Evolutionary conservation across 768 basidiomycete species (phyloP).

Genomic region (Auricularia sp.): DNA sequence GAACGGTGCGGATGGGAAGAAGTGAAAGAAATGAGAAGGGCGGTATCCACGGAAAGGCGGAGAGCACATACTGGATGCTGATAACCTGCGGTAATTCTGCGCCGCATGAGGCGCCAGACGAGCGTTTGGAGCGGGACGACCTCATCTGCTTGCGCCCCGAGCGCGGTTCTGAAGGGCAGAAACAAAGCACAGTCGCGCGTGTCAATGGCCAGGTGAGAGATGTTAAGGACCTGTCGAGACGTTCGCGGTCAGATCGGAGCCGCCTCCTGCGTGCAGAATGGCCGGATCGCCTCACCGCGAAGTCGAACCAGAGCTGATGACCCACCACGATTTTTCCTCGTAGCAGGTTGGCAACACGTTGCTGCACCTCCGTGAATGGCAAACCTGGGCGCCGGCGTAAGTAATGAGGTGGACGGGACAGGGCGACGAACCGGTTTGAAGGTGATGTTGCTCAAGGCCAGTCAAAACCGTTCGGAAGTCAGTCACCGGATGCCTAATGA

Average conservation of each 20-base stretch:
- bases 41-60: not conserved
- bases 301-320: slow-evolving; percentile 43
- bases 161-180: slow-evolving; percentile 66
- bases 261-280: slow-evolving; percentile 9
- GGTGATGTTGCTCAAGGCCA: slow-evolving; percentile 31
- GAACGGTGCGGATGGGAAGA: slow-evolving; percentile 8
- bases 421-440: slow-evolving; percentile 29
- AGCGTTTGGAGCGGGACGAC: slow-evolving; percentile 68
- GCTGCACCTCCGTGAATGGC: slow-evolving; percentile 38
- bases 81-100: slow-evolving; percentile 63
- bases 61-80: slow-evolving; percentile 54
- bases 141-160: slow-evolving; percentile 51
- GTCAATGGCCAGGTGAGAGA: slow-evolving; percentile 40
- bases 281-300: slow-evolving; percentile 29
- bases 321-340: slow-evolving; percentile 44
- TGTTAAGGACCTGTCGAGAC: slow-evolving; percentile 35
- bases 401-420: not conserved
- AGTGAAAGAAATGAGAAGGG: slow-evolving; percentile 1
- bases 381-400: slow-evolving; percentile 28
- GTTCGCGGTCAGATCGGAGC: not conserved
- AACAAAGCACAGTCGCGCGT: slow-evolving; percentile 78
- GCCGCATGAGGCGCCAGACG: slow-evolving; percentile 73
- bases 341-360: slow-evolving; percentile 33
- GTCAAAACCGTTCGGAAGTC: slow-evolving; percentile 66
- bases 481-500: slow-evolving; percentile 46